phyloP scores from a whole-genome alignment of 768 basidiomycete species.

The Melanogaster broomeanus region DNA sequence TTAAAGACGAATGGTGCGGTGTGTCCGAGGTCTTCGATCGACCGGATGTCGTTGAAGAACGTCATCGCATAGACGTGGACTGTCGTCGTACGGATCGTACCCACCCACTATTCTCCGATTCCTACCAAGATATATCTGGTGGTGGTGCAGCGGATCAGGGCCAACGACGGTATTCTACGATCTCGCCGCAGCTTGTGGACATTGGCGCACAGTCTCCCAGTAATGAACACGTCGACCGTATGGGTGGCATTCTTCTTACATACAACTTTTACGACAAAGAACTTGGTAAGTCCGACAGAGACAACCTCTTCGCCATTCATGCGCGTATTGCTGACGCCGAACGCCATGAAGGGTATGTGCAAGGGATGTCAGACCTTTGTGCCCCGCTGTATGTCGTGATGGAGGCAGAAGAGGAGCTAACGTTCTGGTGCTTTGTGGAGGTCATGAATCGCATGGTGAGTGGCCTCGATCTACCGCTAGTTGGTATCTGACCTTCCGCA shows the following conservation, averaged over 20 bases:
- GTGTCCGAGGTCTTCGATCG: conserved; percentile 80
- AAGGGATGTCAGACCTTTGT: conserved; percentile 97
- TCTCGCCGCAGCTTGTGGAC: conserved; percentile 70
- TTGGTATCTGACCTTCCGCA: conserved; percentile 32
- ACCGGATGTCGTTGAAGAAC: conserved; percentile 81
- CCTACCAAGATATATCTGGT: conserved; percentile 33
- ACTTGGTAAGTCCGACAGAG: conserved; percentile 56
- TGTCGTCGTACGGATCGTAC: conserved; percentile 94
- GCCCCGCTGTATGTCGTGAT: conserved; percentile 92
- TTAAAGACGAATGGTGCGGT: conserved; percentile 84
- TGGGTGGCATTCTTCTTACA: conserved; percentile 83
- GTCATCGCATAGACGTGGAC: conserved; percentile 95
- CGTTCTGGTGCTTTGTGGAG: conserved; percentile 95
- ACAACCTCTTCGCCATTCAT: background rate
- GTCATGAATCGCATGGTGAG: conserved; percentile 95
- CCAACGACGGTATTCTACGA: conserved; percentile 63
- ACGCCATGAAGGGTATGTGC: conserved; percentile 78
- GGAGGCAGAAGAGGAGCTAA: conserved; percentile 84
- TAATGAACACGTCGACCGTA: conserved; percentile 90
- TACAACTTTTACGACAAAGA: conserved; percentile 91
- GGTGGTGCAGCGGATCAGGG: conserved; percentile 55
- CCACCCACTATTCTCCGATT: conserved; percentile 82
- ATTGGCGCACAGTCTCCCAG: conserved; percentile 86
- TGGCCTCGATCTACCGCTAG: conserved; percentile 9
- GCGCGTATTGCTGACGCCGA: conserved; percentile 12